Evolutionary conservation across 192 early-diverging fungal species (phyloP).

Genomic region (Rhizophagus clarus): DNA sequence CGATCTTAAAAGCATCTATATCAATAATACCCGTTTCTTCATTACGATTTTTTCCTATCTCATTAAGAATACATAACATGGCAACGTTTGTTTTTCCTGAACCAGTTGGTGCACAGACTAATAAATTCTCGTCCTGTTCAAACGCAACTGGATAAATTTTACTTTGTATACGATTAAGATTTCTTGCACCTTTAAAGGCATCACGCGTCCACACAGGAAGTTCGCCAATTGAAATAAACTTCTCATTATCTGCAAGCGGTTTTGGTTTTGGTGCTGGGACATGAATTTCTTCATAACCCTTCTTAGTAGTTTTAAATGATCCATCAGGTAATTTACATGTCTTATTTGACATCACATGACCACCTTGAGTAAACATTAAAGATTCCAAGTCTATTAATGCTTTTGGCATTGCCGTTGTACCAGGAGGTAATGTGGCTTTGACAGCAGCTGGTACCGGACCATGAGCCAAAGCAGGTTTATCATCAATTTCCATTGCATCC

Average conservation of each 20-base stretch:
- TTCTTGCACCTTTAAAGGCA: slow-evolving; percentile 68
- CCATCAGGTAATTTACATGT: slow-evolving; percentile 89
- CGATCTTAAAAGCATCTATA: slow-evolving; percentile 91
- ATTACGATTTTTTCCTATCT: slow-evolving; percentile 81
- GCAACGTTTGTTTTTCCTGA: slow-evolving; percentile 99
- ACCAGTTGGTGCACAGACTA: slow-evolving; percentile 98
- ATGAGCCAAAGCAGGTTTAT: slow-evolving; percentile 33
- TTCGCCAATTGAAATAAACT: slow-evolving; percentile 59
- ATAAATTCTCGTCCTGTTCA: slow-evolving; percentile 86
- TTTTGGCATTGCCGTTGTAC: slow-evolving; percentile 56
- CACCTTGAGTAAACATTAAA: slow-evolving; percentile 88
- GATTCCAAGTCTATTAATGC: slow-evolving; percentile 78
- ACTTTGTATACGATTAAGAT: slow-evolving; percentile 91
- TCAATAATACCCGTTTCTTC: slow-evolving; percentile 71
- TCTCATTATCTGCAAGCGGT: slow-evolving; percentile 66
- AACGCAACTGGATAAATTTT: slow-evolving; percentile 87
- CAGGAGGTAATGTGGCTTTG: slow-evolving; percentile 53
- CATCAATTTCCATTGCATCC: slow-evolving; percentile 70
- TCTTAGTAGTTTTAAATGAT: slow-evolving; percentile 84
- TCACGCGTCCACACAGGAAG: slow-evolving; percentile 83
- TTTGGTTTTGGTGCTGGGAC: slow-evolving; percentile 84
- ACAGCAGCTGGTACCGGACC: slow-evolving; percentile 43
- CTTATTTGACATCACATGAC: slow-evolving; percentile 98
- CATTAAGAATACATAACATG: slow-evolving; percentile 92
- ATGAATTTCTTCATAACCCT: slow-evolving; percentile 94